phyloP scores from a whole-genome alignment of 352 stramenopile species.

The Phytophthora europaea region DNA sequence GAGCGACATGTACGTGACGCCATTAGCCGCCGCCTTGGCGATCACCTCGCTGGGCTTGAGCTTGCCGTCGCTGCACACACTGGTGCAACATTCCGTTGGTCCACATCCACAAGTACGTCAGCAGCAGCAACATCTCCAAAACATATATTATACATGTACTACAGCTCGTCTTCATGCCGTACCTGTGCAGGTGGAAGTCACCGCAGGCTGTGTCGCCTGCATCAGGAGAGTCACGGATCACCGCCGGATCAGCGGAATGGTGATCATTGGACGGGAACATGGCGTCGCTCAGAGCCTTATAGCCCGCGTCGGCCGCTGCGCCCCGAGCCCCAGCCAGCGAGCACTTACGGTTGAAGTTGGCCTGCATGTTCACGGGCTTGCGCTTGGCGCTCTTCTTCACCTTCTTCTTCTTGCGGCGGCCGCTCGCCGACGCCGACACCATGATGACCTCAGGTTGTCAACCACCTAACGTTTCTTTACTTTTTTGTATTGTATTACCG shows the following conservation, averaged over 20 bases:
- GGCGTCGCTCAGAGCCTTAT: constrained; percentile 61
- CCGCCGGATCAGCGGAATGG: constrained; percentile 32
- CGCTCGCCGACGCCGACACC: constrained; percentile 65
- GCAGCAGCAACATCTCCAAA: neutral
- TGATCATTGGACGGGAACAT: constrained; percentile 86
- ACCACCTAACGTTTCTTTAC: no score
- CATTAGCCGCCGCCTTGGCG: constrained; percentile 78
- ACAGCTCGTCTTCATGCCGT: neutral
- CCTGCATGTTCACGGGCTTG: constrained; percentile 86
- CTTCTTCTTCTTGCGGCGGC: constrained; percentile 77
- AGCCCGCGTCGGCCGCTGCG: constrained; percentile 9
- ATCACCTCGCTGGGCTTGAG: constrained; percentile 81
- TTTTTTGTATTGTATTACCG: no score
- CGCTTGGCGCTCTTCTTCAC: constrained; percentile 77
- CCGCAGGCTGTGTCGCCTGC: constrained; percentile 67
- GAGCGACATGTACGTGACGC: constrained; percentile 84
- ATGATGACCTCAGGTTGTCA: constrained; percentile 33
- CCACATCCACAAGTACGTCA: constrained; percentile 6
- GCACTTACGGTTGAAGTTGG: constrained; percentile 90
- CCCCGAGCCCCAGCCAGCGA: constrained; percentile 17
- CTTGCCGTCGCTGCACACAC: constrained; percentile 86
- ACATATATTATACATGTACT: no score
- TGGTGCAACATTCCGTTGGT: constrained; percentile 28
- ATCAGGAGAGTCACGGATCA: constrained; percentile 44
- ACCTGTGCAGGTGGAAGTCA: constrained; percentile 91